These are phyloP conservation scores for Aspergillus olivimuriae DNA, from an alignment of 495 filamentous ascomycete species.

Conservation along the genomic window DNA sequence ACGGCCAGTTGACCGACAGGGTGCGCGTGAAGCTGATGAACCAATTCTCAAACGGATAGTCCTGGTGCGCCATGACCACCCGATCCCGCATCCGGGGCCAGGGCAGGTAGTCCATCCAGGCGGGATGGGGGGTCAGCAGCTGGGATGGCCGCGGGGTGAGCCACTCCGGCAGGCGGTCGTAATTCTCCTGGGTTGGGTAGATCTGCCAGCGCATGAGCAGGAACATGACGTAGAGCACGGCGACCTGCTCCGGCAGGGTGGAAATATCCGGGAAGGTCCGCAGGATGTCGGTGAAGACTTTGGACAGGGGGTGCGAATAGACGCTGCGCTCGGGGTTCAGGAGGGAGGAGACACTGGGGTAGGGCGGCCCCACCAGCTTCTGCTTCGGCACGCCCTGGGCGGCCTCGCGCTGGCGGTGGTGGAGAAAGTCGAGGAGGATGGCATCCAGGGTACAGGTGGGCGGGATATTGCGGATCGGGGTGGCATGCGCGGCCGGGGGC, in stretches of 20 bases:
- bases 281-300: conserved; percentile 76
- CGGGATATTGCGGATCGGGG: conserved; percentile 50
- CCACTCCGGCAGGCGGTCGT: conserved; percentile 63
- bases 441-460: conserved; percentile 68
- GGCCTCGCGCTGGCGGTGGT: conserved; percentile 57
- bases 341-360: conserved; percentile 69
- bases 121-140: conserved; percentile 56
- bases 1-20: conserved; percentile 69
- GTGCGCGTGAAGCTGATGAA: conserved; percentile 73
- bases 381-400: conserved; percentile 52
- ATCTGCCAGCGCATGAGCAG: conserved; percentile 80
- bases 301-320: conserved; percentile 67
- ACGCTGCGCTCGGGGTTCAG: conserved; percentile 56
- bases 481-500: conserved; percentile 28
- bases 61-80: conserved; percentile 41
- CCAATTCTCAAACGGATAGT: conserved; percentile 65
- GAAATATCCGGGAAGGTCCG: conserved; percentile 64
- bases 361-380: conserved; percentile 63
- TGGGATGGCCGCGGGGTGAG: conserved; percentile 56
- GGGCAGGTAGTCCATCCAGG: conserved; percentile 73
- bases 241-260: conserved; percentile 67
- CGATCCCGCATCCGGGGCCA: conserved; percentile 68
- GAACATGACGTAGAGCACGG: conserved; percentile 77
- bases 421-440: conserved; percentile 70
- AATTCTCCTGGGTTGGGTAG: conserved; percentile 65